These are phyloP conservation scores for Pythium grandisporangium DNA, from an alignment of 352 stramenopile species.

Conservation along the genomic window DNA sequence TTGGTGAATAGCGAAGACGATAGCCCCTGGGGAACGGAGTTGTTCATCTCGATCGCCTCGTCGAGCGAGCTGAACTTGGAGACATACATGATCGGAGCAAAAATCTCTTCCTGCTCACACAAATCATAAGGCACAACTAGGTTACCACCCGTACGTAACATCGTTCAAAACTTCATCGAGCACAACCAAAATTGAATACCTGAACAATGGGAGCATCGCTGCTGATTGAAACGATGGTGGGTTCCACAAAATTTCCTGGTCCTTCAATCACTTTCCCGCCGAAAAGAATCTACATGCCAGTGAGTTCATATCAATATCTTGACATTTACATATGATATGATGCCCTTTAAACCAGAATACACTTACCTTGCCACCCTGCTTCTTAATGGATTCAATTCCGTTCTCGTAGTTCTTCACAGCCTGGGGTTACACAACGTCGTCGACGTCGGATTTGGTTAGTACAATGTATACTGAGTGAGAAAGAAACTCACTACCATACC, in stretches of 20 bases:
- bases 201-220: conserved; percentile 73
- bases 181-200: neutral
- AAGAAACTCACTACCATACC: conserved; percentile 7
- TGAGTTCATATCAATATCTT: neutral
- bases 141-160: neutral
- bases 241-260: conserved; percentile 87
- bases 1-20: conserved; percentile 89
- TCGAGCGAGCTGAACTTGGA: conserved; percentile 87
- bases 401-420: conserved; percentile 83
- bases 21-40: conserved; percentile 88
- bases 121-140: conserved; percentile 1
- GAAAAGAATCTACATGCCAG: conserved; percentile 53
- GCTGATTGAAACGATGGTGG: conserved; percentile 81
- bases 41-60: conserved; percentile 90
- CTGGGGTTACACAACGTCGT: too few species aligned
- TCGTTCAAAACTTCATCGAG: neutral
- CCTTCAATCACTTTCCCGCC: conserved; percentile 78
- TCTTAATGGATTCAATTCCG: conserved; percentile 78
- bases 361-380: conserved; percentile 49
- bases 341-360: too few species aligned
- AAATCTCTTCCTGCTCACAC: conserved; percentile 89
- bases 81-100: conserved; percentile 88
- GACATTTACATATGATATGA: too few species aligned
- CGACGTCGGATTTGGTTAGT: neutral
- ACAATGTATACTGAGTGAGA: neutral